Conservation (phyloP, 75 land plant species). For the Picea sitchensis region DNA sequence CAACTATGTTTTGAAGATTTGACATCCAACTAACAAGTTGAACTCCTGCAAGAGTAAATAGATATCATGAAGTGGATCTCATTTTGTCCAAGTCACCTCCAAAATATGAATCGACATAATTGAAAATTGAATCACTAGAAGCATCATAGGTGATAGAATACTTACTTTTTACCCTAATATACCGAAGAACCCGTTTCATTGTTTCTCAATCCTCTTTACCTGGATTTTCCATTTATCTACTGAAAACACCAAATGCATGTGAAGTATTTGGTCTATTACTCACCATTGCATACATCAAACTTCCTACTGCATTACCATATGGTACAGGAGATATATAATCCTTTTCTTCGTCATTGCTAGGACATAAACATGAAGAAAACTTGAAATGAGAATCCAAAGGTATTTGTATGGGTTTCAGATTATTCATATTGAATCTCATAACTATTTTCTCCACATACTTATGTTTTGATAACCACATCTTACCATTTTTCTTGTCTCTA, state of each 20-base stretch:
- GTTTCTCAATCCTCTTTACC: background rate
- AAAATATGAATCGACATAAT: background rate
- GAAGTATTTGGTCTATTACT: too few species aligned
- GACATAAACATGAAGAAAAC: background rate
- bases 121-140: background rate
- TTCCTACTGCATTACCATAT: background rate
- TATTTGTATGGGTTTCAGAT: too few species aligned
- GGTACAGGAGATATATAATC: background rate
- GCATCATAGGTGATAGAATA: background rate
- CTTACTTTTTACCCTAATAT: background rate
- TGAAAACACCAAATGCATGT: background rate
- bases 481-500: too few species aligned
- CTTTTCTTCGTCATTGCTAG: background rate
- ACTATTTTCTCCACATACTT: too few species aligned
- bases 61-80: background rate
- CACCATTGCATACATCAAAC: too few species aligned
- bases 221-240: background rate
- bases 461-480: too few species aligned
- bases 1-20: background rate
- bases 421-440: too few species aligned
- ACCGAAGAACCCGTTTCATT: background rate
- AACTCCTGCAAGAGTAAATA: background rate
- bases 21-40: background rate
- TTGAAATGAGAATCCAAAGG: too few species aligned
- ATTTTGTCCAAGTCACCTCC: background rate